Evolutionary conservation across 139 green algal genomes (phyloP), one percentile per base, ranked within the genome.

Genomic region (Pleodorina starrii): DNA sequence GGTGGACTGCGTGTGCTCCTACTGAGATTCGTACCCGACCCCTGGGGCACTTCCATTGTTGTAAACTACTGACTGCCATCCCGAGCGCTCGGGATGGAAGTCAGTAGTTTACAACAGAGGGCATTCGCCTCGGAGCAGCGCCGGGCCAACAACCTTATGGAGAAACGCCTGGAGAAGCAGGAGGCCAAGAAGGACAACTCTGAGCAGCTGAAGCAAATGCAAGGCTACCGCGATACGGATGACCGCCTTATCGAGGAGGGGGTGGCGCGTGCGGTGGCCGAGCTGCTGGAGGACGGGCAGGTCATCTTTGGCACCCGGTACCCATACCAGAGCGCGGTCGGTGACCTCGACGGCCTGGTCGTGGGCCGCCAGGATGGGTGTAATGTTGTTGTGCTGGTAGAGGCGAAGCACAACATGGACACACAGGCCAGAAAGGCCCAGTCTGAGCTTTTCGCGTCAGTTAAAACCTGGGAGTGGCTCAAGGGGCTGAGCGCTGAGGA

Each of bases 351-450:
- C 27, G 59, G 80, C 38, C 59, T 86, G 57, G 80, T 86, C 29
- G 40, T 43, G 23, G 80, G 80, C 36, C 25, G 4, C 16, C 48
- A 42, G 43, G 7, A 60, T 11, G 73, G 73, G 43, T 19, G 48
- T 25, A 35, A 85, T 29, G 77, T 85, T 32, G 48, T 85, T 50
- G 77, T 85, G 77, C 48, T 85, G 29, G 77, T 85, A 29, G 77
- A 85, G 51, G 77, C 77, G 51, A 85, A 85, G 77, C 77, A 85
- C n/a, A 85, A 85, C 77, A 85, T 85, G 77, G 77, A 85, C 50
- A 72, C 29, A 46, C n/a, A 48, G 16, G 38, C 5, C 32, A 71
- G 50, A 27, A 48, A 71, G 77, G 77, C 77, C 10, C 29, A 85
- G n/a, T 19, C 21, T 9, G 48, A 85, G 50, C 48, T 85, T 27